Conservation (phyloP, 2,329 filamentous ascomycete genomes). For the Pleurostoma richardsiae region DNA sequence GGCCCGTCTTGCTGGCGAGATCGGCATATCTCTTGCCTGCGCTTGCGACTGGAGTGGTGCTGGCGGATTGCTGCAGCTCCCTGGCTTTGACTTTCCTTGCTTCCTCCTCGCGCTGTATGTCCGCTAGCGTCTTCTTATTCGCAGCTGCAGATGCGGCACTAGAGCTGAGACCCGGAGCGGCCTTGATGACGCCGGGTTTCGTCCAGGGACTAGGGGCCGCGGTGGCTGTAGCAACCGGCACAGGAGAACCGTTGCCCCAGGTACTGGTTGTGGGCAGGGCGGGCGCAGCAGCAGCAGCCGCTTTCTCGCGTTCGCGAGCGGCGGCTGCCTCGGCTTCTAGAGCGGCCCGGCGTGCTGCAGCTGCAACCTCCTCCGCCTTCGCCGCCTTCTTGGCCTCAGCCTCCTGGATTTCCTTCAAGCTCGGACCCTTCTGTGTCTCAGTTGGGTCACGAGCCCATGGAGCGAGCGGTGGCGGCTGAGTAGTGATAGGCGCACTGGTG, state of each 20-base stretch:
- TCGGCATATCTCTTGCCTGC: constrained; percentile 88
- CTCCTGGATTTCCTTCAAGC: constrained; percentile 94
- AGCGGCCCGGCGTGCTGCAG: constrained; percentile 68
- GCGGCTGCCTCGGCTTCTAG: constrained; percentile 73
- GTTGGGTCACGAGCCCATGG: constrained; percentile 88
- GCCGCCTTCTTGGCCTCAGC: constrained; percentile 90
- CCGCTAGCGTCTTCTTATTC: constrained; percentile 82
- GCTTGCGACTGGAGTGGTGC: constrained; percentile 37
- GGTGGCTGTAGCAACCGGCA: constrained; percentile 46
- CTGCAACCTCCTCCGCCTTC: constrained; percentile 76
- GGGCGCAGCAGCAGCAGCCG: constrained; percentile 55
- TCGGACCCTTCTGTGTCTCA: constrained; percentile 74
- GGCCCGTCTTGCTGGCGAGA: constrained; percentile 70
- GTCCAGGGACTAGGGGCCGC: constrained; percentile 55
- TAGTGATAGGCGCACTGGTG: constrained; percentile 27
- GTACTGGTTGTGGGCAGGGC: constrained; percentile 84
- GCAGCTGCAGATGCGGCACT: constrained; percentile 24
- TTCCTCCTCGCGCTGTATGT: constrained; percentile 97
- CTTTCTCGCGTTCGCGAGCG: constrained; percentile 55
- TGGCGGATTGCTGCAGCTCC: constrained; percentile 42
- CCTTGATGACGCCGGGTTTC: constrained; percentile 52
- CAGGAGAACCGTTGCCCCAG: constrained; percentile 78
- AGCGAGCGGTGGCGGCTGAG: constrained; percentile 67
- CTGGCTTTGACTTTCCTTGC: constrained; percentile 73
- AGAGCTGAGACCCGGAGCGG: constrained; percentile 14